These are phyloP conservation scores for Neostapfia colusana DNA, from an alignment of 176 grass and related monocot genomes.

Conservation along the genomic window DNA sequence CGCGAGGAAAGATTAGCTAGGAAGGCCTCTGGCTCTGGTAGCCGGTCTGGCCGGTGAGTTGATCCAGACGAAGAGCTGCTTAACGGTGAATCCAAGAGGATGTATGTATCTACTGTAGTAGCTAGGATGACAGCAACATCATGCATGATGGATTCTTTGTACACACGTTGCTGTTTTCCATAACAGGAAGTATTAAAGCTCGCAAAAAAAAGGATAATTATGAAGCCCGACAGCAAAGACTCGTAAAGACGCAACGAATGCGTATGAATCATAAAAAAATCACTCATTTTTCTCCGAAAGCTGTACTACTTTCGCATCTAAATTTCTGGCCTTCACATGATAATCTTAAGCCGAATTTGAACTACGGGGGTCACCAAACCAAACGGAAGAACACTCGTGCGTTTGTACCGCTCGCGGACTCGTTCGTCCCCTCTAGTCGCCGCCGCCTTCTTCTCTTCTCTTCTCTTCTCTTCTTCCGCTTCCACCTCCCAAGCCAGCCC, in stretches of 20 bases:
- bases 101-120: constrained; percentile 80
- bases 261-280: no score
- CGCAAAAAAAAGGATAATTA: no score
- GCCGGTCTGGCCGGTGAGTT: constrained; percentile 54
- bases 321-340: no score
- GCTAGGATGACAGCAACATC: constrained; percentile 35
- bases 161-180: constrained; percentile 15
- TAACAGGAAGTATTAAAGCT: neutral
- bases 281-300: no score
- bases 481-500: neutral
- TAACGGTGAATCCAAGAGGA: constrained; percentile 82
- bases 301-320: no score
- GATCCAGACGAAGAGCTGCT: constrained; percentile 69
- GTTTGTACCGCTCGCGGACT: neutral
- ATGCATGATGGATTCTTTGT: constrained; percentile 26
- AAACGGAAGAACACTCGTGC: neutral
- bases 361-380: no score
- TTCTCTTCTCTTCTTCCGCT: neutral
- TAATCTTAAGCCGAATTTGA: no score
- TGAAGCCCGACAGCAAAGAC: no score
- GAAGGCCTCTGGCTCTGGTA: constrained; percentile 53
- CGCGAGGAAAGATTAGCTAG: constrained; percentile 63
- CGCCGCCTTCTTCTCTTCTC: no score
- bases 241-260: no score
- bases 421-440: neutral